phyloP scores from a whole-genome alignment of 2,329 filamentous ascomycete genomes.

The Xylaria sp. region DNA sequence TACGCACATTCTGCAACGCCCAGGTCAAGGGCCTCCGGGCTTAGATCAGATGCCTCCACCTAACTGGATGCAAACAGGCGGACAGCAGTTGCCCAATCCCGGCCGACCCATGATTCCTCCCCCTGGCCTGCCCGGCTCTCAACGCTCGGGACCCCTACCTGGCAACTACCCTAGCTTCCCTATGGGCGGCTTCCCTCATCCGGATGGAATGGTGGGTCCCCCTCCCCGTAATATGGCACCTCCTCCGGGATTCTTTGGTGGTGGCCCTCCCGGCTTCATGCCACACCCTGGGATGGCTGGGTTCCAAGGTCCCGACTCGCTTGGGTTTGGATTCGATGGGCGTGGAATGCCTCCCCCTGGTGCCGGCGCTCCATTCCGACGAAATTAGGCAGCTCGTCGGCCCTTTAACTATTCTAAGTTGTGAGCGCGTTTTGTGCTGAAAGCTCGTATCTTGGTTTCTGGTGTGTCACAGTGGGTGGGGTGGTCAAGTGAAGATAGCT shows the following conservation, averaged over 20 bases:
- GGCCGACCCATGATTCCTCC: constrained; percentile 69
- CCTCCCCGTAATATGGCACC: constrained; percentile 60
- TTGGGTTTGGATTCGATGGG: constrained; percentile 66
- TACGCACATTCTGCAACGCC: constrained; percentile 73
- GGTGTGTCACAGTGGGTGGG: constrained; percentile 3
- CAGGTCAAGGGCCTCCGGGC: constrained; percentile 64
- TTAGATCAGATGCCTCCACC: constrained; percentile 69
- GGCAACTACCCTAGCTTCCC: constrained; percentile 72
- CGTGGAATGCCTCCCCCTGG: constrained; percentile 66
- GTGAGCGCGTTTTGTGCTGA: constrained; percentile 4
- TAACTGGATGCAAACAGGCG: constrained; percentile 59
- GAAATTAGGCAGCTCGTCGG: constrained; percentile 44
- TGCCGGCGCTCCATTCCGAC: constrained; percentile 53
- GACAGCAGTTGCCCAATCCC: constrained; percentile 58
- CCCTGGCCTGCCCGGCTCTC: constrained; percentile 64
- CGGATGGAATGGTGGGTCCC: constrained; percentile 61
- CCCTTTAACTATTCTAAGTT: constrained; percentile 8
- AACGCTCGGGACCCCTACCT: constrained; percentile 63
- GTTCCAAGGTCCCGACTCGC: constrained; percentile 65
- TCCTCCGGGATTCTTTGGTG: constrained; percentile 68
- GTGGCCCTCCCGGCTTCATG: constrained; percentile 62
- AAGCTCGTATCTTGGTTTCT: constrained; percentile 20
- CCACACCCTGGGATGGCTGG: constrained; percentile 65
- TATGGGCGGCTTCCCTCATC: constrained; percentile 61
- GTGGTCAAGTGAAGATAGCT: constrained; percentile 1